A percentile compares a stretch with the other conserved stretches of the same genome.
Conservation (phyloP, 495 filamentous ascomycete species). For the Polyplosphaeria fusca region DNA sequence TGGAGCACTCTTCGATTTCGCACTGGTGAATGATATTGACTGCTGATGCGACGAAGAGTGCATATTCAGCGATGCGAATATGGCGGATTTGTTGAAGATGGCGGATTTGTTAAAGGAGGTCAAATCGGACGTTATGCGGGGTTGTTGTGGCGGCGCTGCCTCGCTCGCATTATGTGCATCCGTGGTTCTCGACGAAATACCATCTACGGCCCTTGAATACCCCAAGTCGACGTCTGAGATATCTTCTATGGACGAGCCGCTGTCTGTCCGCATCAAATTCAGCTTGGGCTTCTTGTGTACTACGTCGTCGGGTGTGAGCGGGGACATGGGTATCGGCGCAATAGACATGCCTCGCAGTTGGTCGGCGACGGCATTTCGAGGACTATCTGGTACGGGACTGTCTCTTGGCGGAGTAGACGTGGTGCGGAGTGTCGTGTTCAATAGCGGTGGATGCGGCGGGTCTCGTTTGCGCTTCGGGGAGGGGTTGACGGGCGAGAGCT, state of each 20-base stretch:
- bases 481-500: constrained; percentile 17
- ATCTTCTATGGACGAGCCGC: background rate
- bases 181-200: too few relatives aligned
- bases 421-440: constrained; percentile 19
- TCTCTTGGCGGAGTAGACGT: constrained; percentile 9
- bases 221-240: background rate
- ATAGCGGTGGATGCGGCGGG: constrained; percentile 17
- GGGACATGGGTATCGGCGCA: constrained; percentile 13
- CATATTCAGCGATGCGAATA: background rate
- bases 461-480: constrained; percentile 36
- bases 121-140: constrained; percentile 13
- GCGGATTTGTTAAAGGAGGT: constrained; percentile 8
- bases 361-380: constrained; percentile 28
- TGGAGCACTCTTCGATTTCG: constrained; percentile 1
- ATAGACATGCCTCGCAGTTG: constrained; percentile 29
- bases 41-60: background rate
- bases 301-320: constrained; percentile 21
- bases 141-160: constrained; percentile 7
- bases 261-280: constrained; percentile 11
- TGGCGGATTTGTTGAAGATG: constrained; percentile 3
- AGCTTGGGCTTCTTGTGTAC: constrained; percentile 31
- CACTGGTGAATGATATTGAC: background rate
- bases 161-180: background rate
- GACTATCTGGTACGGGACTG: constrained; percentile 27
- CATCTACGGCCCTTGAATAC: too few relatives aligned